A percentile compares a stretch with the other conserved stretches of the same genome.
phyloP scores from a whole-genome alignment of 2,329 filamentous ascomycete species.

The Cladosporium halotolerans region DNA sequence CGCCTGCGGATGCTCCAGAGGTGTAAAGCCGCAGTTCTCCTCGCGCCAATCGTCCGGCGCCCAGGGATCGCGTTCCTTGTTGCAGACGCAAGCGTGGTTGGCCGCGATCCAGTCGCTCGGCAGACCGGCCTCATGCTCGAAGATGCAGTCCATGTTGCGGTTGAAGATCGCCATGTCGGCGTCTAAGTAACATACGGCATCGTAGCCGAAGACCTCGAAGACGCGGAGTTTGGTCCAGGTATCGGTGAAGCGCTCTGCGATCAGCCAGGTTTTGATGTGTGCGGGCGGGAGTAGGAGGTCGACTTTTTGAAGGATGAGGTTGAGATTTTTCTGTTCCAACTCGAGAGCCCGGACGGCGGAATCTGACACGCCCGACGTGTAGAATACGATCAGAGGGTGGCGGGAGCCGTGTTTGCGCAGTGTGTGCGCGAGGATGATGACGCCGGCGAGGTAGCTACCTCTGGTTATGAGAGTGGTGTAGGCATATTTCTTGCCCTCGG shows the following conservation, averaged over 20 bases:
- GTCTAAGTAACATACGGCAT: conserved; percentile 46
- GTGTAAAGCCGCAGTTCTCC: conserved; percentile 45
- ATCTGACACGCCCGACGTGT: conserved; percentile 40
- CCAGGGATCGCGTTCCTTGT: conserved; percentile 46
- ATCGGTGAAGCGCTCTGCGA: conserved; percentile 48
- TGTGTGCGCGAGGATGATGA: conserved; percentile 46
- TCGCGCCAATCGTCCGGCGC: conserved; percentile 44
- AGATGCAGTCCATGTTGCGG: conserved; percentile 40
- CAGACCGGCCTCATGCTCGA: conserved; percentile 32
- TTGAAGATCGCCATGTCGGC: conserved; percentile 46
- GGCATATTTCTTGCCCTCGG: conserved; percentile 25
- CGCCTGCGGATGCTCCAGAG: conserved; percentile 32
- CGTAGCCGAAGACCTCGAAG: conserved; percentile 39
- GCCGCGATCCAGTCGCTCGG: conserved; percentile 41
- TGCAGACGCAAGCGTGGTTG: conserved; percentile 49
- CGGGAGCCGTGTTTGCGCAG: conserved; percentile 40
- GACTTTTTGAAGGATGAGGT: conserved; percentile 36
- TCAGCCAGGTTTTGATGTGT: conserved; percentile 33
- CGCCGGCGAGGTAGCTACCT: conserved; percentile 47
- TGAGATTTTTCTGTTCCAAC: conserved; percentile 35
- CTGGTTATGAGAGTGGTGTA: conserved; percentile 49
- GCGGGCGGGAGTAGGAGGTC: conserved; percentile 36
- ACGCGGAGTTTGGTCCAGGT: conserved; percentile 53
- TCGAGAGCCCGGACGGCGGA: conserved; percentile 38
- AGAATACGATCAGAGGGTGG: conserved; percentile 46